Conservation (phyloP, 2,329 filamentous ascomycete species). For the Diplocarpon rosae region DNA sequence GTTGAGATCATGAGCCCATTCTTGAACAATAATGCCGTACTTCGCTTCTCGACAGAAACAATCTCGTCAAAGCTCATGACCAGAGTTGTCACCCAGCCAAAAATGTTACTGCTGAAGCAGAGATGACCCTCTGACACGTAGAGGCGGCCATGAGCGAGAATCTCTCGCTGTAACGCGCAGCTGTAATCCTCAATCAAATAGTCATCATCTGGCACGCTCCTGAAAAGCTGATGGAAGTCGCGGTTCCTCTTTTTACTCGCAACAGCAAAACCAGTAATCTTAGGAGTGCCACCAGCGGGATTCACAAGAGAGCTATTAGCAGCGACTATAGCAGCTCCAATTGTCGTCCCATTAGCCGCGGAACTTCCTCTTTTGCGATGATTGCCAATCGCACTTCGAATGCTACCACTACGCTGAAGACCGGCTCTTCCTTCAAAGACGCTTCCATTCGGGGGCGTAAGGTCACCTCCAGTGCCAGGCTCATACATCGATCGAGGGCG, state of each 20-base stretch:
- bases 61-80: constrained; percentile 99
- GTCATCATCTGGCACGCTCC: constrained; percentile 94
- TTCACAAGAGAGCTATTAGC: constrained; percentile 59
- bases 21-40: constrained; percentile 87
- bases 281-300: constrained; percentile 50
- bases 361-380: constrained; percentile 78
- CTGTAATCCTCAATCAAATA: constrained; percentile 98
- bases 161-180: constrained; percentile 89
- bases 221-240: constrained; percentile 88
- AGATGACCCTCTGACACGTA: constrained; percentile 97
- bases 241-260: constrained; percentile 93
- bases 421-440: constrained; percentile 50
- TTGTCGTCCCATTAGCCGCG: constrained; percentile 44
- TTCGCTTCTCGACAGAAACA: constrained; percentile 93
- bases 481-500: constrained; percentile 42
- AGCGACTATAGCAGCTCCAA: constrained; percentile 62
- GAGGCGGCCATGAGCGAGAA: constrained; percentile 81
- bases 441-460: constrained; percentile 55
- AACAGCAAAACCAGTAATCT: constrained; percentile 88
- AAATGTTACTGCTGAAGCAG: constrained; percentile 97
- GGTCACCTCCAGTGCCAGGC: constrained; percentile 40
- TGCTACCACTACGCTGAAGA: constrained; percentile 47
- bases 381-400: constrained; percentile 46
- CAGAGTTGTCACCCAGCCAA: constrained; percentile 94
- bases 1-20: constrained; percentile 97